Evolutionary conservation across 768 basidiomycete genomes (phyloP).

Genomic region (Mycena rebaudengoi): DNA sequence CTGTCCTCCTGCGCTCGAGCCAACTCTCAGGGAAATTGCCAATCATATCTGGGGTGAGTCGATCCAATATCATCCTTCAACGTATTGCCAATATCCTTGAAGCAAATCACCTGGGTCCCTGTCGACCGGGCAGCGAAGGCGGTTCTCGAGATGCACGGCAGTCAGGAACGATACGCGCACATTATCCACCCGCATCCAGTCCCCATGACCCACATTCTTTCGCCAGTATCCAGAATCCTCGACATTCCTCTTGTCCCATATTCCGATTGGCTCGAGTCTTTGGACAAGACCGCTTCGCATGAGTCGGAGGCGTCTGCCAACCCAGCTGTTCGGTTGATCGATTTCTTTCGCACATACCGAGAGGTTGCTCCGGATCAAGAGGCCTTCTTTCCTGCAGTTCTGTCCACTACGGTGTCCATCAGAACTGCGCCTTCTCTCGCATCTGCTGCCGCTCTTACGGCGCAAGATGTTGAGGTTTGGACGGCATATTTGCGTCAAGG

Average conservation of each 20-base stretch:
- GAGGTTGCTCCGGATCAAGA: not conserved
- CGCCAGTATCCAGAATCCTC: not conserved
- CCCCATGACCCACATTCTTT: not conserved
- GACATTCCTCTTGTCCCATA: not conserved
- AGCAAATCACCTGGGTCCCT: conserved; percentile 1
- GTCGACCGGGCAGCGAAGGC: not conserved
- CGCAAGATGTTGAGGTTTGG: not conserved
- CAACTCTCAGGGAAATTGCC: not conserved
- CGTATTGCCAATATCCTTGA: not conserved
- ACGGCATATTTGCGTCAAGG: not conserved
- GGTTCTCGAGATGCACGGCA: not conserved
- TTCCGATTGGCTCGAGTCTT: not conserved
- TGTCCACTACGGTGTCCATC: not conserved
- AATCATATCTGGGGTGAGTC: not conserved
- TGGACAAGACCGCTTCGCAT: not conserved
- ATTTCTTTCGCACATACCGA: conserved; percentile 5
- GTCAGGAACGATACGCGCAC: not conserved
- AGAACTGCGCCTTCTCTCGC: not conserved
- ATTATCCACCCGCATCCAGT: not conserved
- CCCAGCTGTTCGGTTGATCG: not conserved
- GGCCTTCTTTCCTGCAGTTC: not conserved
- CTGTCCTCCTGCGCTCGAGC: not conserved
- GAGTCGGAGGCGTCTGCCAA: not conserved
- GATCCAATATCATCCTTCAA: not conserved
- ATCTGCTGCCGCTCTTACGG: not conserved